A percentile compares a stretch with the other conserved stretches of the same genome.
These are phyloP conservation scores for Crucibulum laeve DNA, from an alignment of 768 basidiomycete genomes.

Conservation along the genomic window DNA sequence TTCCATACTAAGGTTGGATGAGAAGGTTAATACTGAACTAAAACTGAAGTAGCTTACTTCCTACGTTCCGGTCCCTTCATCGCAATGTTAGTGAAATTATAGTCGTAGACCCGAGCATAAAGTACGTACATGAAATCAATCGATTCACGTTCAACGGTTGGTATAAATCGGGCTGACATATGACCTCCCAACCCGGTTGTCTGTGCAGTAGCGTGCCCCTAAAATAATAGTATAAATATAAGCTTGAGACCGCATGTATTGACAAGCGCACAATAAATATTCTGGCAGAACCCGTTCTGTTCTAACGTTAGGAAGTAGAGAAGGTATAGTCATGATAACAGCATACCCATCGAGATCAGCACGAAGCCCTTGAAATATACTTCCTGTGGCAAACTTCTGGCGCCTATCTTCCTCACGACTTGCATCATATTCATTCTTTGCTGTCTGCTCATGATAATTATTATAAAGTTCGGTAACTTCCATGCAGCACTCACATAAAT, in stretches of 20 bases:
- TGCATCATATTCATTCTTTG: conserved; percentile 75
- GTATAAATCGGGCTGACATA: conserved; percentile 81
- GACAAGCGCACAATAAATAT: conserved; percentile 72
- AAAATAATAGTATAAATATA: conserved; percentile 1
- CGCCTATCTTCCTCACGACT: conserved; percentile 65
- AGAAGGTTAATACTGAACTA: conserved; percentile 3
- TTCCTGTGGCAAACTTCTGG: conserved; percentile 59
- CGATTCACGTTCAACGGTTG: conserved; percentile 93
- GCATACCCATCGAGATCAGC: conserved; percentile 81
- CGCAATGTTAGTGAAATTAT: conserved; percentile 1
- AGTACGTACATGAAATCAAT: conserved; percentile 76
- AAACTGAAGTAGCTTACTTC: conserved; percentile 38
- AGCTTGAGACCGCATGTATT: background rate
- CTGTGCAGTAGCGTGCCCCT: conserved; percentile 91
- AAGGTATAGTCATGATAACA: background rate
- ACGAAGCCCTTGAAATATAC: conserved; percentile 82
- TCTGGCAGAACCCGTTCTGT: conserved; percentile 60
- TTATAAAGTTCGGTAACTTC: background rate
- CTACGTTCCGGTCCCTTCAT: conserved; percentile 74
- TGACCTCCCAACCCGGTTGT: conserved; percentile 77
- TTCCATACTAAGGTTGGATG: conserved; percentile 67
- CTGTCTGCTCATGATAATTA: conserved; percentile 47
- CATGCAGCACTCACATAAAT: conserved; percentile 63
- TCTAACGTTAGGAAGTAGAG: conserved; percentile 4
- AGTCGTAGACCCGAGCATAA: background rate